Conservation (phyloP, 2,329 filamentous ascomycete species). For the Exophiala spinifera region DNA sequence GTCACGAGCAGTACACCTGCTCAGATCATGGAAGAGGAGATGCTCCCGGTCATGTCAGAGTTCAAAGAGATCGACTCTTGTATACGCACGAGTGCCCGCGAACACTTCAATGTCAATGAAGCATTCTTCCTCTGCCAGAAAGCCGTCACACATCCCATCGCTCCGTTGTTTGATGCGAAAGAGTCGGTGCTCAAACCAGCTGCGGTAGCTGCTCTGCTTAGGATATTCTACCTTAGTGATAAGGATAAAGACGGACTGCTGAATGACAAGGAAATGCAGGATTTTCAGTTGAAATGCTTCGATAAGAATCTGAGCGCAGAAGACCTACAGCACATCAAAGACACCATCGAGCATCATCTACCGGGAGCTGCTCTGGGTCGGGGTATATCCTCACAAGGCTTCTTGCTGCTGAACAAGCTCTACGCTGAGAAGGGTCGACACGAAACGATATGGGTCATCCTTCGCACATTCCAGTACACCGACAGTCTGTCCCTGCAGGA, state of each 20-base stretch:
- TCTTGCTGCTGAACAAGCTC: conserved; percentile 87
- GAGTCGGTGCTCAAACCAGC: conserved; percentile 84
- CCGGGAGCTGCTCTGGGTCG: conserved; percentile 61
- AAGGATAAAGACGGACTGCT: conserved; percentile 93
- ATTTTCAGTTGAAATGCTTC: conserved; percentile 90
- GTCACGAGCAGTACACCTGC: conserved; percentile 69
- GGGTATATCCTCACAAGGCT: conserved; percentile 79
- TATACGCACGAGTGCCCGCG: conserved; percentile 86
- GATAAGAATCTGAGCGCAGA: conserved; percentile 77
- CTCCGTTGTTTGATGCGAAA: conserved; percentile 94
- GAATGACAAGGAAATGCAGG: conserved; percentile 83
- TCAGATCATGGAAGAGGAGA: conserved; percentile 91
- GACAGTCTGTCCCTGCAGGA: conserved; percentile 91
- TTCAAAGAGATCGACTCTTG: conserved; percentile 99
- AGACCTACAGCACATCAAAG: conserved; percentile 87
- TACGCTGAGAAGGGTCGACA: conserved; percentile 97
- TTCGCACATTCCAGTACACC: conserved; percentile 92
- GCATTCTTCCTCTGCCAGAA: conserved; percentile 98
- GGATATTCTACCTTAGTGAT: conserved; percentile 94
- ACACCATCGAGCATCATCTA: conserved; percentile 69
- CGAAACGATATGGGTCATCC: conserved; percentile 96
- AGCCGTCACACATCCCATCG: conserved; percentile 94
- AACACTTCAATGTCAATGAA: conserved; percentile 91
- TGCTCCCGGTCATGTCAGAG: conserved; percentile 96
- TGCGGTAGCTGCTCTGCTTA: conserved; percentile 77